Evolutionary conservation across 768 basidiomycete species (phyloP), one percentile per base, ranked within the genome.

Genomic region (Rhizopogon vesiculosus): DNA sequence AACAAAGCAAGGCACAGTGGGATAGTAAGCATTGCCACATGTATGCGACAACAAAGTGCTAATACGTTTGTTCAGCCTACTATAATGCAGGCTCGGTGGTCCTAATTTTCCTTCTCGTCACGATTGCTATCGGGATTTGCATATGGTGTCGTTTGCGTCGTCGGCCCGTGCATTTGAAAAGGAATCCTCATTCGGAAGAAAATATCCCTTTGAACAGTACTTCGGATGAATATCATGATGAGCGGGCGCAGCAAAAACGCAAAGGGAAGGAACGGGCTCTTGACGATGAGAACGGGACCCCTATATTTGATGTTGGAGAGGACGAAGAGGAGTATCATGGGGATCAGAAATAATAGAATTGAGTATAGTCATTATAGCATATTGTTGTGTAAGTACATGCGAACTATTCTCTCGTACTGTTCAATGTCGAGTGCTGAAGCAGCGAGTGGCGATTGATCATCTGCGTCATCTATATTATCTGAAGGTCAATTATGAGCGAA

Each of bases 41-140:
- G 29, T 40, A 22, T 35, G 25, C 44, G 7, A 42, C 44, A 45
- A 35, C 16, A 5, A 54, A 45, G 15, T 49, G 35, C 42, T 49
- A 51, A 35, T 45, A 53, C 45, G 54, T 58, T 38, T 18, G n/a
- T 52, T 42, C 53, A 93, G 94, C 92, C n/a, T 95, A 94, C 69
- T 97, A 95, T 68, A 96, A 96, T 57, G 89, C 92, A 35, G 93
- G 91, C 10, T 93, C 93, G 0, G 90, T 88, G 1, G 85, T 88
- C 3, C 74, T 94, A n/a, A 85, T 96, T 22, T 78, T 98, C 41
- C 65, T 95, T 3, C 70, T 97, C 53, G 79, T 95, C 55, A 76
- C 82, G 38, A 64, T 83, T 18, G 78, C 77, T 15, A 81, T 94
- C 51, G 91, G 84, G 0, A 70, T 80, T 9, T 92, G 89, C 70